Base-by-base conservation (phyloP, 202 grass and related monocot genomes). In the Zizania palustris region DNA sequence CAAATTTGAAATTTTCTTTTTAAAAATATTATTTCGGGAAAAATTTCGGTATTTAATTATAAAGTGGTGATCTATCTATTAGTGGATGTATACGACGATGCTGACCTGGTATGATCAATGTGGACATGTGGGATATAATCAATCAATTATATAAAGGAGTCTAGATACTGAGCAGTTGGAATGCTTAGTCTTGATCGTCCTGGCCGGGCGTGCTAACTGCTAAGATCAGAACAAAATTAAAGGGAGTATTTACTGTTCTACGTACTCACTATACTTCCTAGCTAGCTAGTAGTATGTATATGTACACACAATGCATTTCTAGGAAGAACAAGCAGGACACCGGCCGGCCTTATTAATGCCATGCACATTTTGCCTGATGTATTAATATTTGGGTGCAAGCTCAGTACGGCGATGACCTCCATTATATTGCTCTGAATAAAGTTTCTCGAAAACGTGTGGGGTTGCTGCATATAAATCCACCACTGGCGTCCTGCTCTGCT, bases 391-490 rank as follows among this genome's bases (percentile, higher is more conserved):
- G 28, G 28, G 28, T 28, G 28, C 28, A 28, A 28, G 28, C 0
- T 28, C 28, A 28, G 28, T 28, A 28, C 28, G 0, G 28, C 28
- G 2, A 28, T 28, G 28, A 28, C 28, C 28, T 28, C 41, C 6
- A 14, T n/a, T n/a, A n/a, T n/a, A n/a, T 67, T 9, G 12, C 6
- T 34, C 41, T 1, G 5, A 14, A 28, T 28, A 14, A 68, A 60
- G 10, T 45, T 48, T 44, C 15, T 9, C 16, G 33, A 9, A 7
- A 36, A 5, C 19, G 46, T 33, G 46, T 22, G 36, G 22, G 56
- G 69, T 9, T 55, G 16, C 48, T 4, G 55, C 66, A 71, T 19
- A 51, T 80, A 58, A 80, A 80, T 71, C 43, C 66, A 50, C 7
- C 34, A 14, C 14, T 80, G 66, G 19, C n/a, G 51, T 71, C 77